A percentile compares a stretch with the other conserved stretches of the same genome.
These are phyloP conservation scores for Coemansia sp. DNA, from an alignment of 192 early-diverging fungal genomes.

Conservation along the genomic window DNA sequence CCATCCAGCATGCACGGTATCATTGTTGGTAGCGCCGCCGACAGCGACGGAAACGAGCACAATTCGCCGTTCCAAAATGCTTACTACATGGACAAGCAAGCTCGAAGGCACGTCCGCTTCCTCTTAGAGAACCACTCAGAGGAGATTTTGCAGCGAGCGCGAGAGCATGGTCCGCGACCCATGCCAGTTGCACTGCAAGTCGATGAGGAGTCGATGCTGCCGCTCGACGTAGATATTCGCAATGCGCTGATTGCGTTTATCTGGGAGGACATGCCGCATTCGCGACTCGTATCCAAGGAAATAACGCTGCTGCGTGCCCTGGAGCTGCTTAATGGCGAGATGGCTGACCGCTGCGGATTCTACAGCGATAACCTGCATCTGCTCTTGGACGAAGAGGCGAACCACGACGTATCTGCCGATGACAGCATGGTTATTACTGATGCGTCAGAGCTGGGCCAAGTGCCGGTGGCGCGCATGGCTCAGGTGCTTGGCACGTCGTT, in stretches of 20 bases:
- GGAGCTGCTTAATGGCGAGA: constrained; percentile 37
- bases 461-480: constrained; percentile 18
- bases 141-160: constrained; percentile 26
- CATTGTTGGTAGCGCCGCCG: neutral
- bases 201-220: constrained; percentile 17
- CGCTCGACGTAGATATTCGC: constrained; percentile 32
- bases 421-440: constrained; percentile 7
- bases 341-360: constrained; percentile 38
- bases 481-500: constrained; percentile 37
- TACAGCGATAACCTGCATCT: constrained; percentile 10
- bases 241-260: constrained; percentile 27
- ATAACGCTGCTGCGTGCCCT: constrained; percentile 41
- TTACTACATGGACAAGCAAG: constrained; percentile 38
- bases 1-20: neutral
- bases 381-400: constrained; percentile 17
- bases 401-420: constrained; percentile 20
- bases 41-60: constrained; percentile 23
- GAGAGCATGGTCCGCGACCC: constrained; percentile 19
- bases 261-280: constrained; percentile 41
- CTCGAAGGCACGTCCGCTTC: constrained; percentile 25
- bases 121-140: constrained; percentile 25
- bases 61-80: constrained; percentile 26
- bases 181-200: constrained; percentile 49
- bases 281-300: constrained; percentile 31
- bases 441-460: constrained; percentile 3